Evolutionary conservation across 1,284 basidiomycete species (phyloP), one percentile per base, ranked within the genome.

Genomic region (Xerocomus amazonicus): DNA sequence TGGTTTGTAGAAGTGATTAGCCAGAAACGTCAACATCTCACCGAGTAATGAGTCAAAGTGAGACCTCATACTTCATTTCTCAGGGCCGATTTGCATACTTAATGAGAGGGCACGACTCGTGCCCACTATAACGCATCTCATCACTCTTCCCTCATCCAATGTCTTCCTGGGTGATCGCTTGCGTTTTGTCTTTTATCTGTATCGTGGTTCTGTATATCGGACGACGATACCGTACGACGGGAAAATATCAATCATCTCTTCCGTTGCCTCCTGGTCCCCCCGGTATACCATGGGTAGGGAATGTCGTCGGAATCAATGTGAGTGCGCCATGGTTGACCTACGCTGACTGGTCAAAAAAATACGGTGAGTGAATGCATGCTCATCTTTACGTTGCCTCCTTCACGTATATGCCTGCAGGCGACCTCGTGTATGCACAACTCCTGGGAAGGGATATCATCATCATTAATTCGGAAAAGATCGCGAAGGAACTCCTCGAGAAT

Each of bases 401-500:
- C 19, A 34, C 3, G 9, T 9, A 16, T 17, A n/a, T 10, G 8
- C 13, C 2, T 26, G 3, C 28, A 59, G 49, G 60, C 2, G 56
- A 63, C 4, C 23, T 61, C 1, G 13, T 63, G 8, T 29, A 59
- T 31, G 36, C 45, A 27, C 44, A 43, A 23, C n/a, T 50, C 5
- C 16, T 62, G 4, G 52, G 60, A 6, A 43, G 33, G 10, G 45
- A 62, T 9, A 47, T 60, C 29, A 48, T 62, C 27, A 48, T 57
- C 26, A 38, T 62, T 28, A 57, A 58, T 16, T 61, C 57, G 17
- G 54, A 59, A 32, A 50, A 59, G 7, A 8, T 49, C 6, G 59
- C 59, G 3, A 57, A 36, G 29, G 59, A 61, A 7, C 19, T 59
- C 0, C 48, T 59, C 12, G 57, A 55, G 1, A 43, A 39, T 3